Evolutionary conservation across 305 asterid species (phyloP).

Genomic region (Fraxinus ornus): DNA sequence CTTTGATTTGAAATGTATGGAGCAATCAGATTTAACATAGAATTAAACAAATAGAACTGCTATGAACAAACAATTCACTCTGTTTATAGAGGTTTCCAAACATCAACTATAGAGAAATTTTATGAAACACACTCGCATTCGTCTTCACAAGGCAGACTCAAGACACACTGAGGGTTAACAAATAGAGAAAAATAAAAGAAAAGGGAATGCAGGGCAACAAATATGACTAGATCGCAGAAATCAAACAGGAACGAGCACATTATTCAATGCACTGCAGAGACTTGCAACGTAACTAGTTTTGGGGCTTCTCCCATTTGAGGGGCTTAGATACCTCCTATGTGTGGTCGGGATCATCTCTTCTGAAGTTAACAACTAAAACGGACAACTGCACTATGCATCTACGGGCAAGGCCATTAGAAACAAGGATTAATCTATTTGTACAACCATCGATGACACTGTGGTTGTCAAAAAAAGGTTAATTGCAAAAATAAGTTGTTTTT

Average conservation of each 20-base stretch:
- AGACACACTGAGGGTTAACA: neutral
- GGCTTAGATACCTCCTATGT: conserved; percentile 49
- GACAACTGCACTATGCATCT: conserved; percentile 48
- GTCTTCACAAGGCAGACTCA: neutral
- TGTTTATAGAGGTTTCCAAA: no score
- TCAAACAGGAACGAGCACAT: neutral
- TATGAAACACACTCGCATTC: neutral
- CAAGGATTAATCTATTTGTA: conserved; percentile 3
- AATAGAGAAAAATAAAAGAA: neutral
- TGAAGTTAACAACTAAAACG: conserved; percentile 45
- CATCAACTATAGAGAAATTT: neutral
- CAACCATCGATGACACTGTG: no score
- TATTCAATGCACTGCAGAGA: neutral
- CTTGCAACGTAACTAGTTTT: conserved; percentile 14
- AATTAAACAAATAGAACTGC: neutral
- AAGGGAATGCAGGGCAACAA: neutral
- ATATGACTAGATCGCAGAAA: neutral
- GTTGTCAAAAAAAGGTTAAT: no score
- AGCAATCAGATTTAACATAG: neutral
- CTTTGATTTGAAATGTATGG: no score
- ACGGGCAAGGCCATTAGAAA: conserved; percentile 43
- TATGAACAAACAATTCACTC: neutral
- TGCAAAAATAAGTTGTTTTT: no score
- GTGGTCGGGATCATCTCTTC: conserved; percentile 44
- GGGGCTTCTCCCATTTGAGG: conserved; percentile 44